These are phyloP conservation scores for Pichia sp. DNA, from an alignment of 1,139 yeast species.

Conservation along the genomic window DNA sequence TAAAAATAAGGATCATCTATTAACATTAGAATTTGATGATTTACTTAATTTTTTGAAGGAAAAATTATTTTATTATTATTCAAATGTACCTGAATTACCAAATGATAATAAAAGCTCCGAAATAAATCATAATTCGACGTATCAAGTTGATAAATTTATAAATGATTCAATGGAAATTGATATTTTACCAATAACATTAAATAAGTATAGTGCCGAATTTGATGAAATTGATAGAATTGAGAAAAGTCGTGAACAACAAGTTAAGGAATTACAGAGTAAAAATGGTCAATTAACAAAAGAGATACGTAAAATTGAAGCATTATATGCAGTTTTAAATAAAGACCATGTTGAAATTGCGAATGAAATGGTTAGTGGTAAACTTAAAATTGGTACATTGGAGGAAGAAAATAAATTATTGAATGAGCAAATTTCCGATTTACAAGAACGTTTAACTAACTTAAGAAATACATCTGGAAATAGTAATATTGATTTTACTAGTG, in stretches of 20 bases:
- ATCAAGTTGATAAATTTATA: slow-evolving; percentile 70
- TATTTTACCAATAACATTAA: slow-evolving; percentile 63
- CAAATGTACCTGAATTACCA: slow-evolving; percentile 32
- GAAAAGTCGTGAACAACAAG: slow-evolving; percentile 60
- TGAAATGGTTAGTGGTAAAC: slow-evolving; percentile 60
- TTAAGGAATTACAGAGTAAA: slow-evolving; percentile 53
- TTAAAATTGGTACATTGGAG: slow-evolving; percentile 57
- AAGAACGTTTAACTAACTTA: slow-evolving; percentile 36
- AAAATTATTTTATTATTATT: slow-evolving; percentile 64
- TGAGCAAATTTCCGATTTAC: slow-evolving; percentile 47
- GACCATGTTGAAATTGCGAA: slow-evolving; percentile 79
- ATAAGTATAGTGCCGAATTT: slow-evolving; percentile 68
- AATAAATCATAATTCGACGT: slow-evolving; percentile 29
- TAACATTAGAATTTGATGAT: slow-evolving; percentile 65
- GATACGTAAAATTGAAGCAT: slow-evolving; percentile 67
- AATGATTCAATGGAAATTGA: slow-evolving; percentile 68
- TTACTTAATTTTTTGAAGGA: slow-evolving; percentile 73
- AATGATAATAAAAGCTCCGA: slow-evolving; percentile 13
- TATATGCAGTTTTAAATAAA: slow-evolving; percentile 61
- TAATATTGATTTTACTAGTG: slow-evolving; percentile 26
- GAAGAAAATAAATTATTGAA: slow-evolving; percentile 58
- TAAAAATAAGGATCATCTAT: slow-evolving; percentile 53
- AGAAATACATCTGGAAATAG: slow-evolving; percentile 34
- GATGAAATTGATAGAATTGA: slow-evolving; percentile 67
- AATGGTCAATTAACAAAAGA: slow-evolving; percentile 73